Evolutionary conservation across 176 grass and related monocot species (phyloP).

Genomic region (Carex pumila): DNA sequence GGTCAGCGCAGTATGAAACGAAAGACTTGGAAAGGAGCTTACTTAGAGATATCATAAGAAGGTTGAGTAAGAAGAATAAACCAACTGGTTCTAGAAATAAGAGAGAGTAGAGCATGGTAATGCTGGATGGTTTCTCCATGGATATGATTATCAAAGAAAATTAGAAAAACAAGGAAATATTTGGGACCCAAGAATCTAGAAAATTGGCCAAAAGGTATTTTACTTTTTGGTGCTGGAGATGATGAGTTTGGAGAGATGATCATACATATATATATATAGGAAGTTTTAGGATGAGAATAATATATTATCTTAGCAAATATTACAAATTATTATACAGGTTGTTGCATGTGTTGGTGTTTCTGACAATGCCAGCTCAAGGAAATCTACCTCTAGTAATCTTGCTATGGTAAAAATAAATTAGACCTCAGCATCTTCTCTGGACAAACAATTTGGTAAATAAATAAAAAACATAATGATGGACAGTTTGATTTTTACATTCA

Average conservation of each 20-base stretch:
- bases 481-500: neutral
- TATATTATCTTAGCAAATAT: neutral
- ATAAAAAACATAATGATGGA: neutral
- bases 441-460: neutral
- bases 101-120: neutral
- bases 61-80: conserved; percentile 29
- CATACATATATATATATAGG: neutral
- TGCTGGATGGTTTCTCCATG: conserved; percentile 43
- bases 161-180: neutral
- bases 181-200: neutral
- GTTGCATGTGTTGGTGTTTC: conserved; percentile 1
- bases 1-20: neutral
- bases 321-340: neutral
- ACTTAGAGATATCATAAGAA: conserved; percentile 29
- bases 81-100: conserved; percentile 20
- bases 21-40: conserved; percentile 15
- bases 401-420: neutral
- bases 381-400: neutral
- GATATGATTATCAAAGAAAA: neutral
- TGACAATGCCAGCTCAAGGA: neutral
- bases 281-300: neutral
- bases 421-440: neutral
- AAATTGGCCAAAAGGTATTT: neutral
- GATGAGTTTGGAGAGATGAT: neutral
- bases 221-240: neutral